Base-by-base conservation (phyloP, 2,329 filamentous ascomycete species). In the Neopestalotiopsis rosae region DNA sequence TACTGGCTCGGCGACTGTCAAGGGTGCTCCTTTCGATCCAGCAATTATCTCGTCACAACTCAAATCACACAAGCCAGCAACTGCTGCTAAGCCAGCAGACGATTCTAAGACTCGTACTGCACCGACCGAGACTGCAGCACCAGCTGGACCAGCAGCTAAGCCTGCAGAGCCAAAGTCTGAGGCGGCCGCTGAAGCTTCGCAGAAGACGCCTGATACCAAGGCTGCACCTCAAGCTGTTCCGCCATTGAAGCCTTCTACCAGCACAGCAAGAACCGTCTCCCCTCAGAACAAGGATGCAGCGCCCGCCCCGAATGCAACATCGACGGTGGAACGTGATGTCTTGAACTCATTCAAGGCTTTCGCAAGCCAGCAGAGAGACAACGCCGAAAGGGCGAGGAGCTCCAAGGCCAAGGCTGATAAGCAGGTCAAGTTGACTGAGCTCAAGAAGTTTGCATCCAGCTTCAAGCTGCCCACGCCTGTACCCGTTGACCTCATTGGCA, bases 401-500 rank as follows among this genome's bases (percentile, higher is more conserved):
- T 87, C 81, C 73, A 91, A 90, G 78, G 86, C 86, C 10, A 89
- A 87, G 77, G 87, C 86, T 69, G 96, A 98, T 79, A 97, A 97
- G 79, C 94, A 95, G 73, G 90, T 96, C 72, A 98, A 97, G 81
- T 81, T 99, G 71, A 97, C 94, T 69, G 96, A 99, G 81, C 83
- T 99, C 69, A 97, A 96, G 85, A 97, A 95, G 77, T 99, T 99
- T 80, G 94, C 96, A 1, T 89, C 91, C 74, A 96, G 89, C 78
- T 99, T 99, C 86, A 98, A 98, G 82, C 88, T 99, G 20, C 92
- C 93, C 64, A 98, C 95, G 2, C 94, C 95, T 5, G 94, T 99
- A 12, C 96, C 96, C 1, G 91, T 89, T 65, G 96, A 99, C 80
- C 83, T 99, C 45, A 94, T 99, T 34, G 92, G 94, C 1, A 99